phyloP scores from a whole-genome alignment of 164 flowering plant genomes.

The Kingdonia uniflora region DNA sequence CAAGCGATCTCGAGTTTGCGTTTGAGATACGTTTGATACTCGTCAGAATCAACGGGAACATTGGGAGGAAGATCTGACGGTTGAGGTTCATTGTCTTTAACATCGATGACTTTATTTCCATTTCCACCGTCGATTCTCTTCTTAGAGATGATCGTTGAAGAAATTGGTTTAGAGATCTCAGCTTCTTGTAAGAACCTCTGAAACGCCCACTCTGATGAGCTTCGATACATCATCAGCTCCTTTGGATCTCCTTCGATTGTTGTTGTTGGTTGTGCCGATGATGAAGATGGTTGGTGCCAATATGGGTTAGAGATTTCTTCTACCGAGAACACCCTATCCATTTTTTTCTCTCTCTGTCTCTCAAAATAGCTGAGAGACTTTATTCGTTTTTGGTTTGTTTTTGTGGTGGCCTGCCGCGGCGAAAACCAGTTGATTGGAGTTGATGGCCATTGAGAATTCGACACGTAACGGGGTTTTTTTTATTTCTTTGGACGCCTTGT shows the following conservation, averaged over 20 bases:
- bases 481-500: too few relatives aligned
- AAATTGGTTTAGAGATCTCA: conserved; percentile 5
- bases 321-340: conserved; percentile 78
- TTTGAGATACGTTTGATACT: conserved; percentile 68
- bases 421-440: too few relatives aligned
- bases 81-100: conserved; percentile 11
- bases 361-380: not conserved
- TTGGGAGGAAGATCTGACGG: conserved; percentile 5
- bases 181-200: conserved; percentile 64
- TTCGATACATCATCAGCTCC: conserved; percentile 51
- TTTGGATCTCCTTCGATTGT: too few relatives aligned
- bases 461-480: too few relatives aligned
- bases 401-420: too few relatives aligned
- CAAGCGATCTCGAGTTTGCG: conserved; percentile 73
- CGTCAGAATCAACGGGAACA: conserved; percentile 50
- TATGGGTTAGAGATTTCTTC: conserved; percentile 58
- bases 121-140: not conserved
- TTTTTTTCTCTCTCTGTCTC: conserved; percentile 10
- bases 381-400: not conserved
- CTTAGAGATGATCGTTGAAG: too few relatives aligned
- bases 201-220: conserved; percentile 88
- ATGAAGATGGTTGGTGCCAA: conserved; percentile 33
- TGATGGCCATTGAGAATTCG: not conserved
- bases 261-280: not conserved
- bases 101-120: conserved; percentile 17